Base-by-base conservation (phyloP, 352 stramenopile genomes). In the Phytophthora tentaculata region DNA sequence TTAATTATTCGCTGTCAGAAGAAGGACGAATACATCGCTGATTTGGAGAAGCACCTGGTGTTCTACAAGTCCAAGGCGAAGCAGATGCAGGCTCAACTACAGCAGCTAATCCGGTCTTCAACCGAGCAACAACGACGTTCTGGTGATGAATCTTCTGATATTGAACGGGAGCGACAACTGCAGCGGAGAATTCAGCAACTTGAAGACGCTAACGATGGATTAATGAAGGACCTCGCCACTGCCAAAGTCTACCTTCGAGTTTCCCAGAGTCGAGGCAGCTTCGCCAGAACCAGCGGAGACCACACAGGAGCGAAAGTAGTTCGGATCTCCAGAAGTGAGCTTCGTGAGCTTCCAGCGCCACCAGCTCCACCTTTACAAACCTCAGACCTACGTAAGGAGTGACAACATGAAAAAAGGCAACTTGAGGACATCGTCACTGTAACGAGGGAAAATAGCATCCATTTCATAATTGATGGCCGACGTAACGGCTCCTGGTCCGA, bases 1-100 rank as follows among this genome's bases (percentile, higher is more conserved):
- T 49, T 95, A 22, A 86, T 91, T 13, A 74, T 88, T 6, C 81
- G 74, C 19, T 83, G 68, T 32, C 81, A 91, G 63, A 91, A 92
- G 71, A 92, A 95, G 61, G 83, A 92, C 70, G 85, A 90, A 65
- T 95, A 94, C 74, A 94, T 95, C 16, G 73, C 77, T 0, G 86
- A 91, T 14, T 62, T 94, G 19, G 88, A 95, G 64, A 95, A 93
- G 60, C 86, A 95, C 67, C 29, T 95, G 5, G 84, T 94, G 45
- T 91, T 95, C 55, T 95, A 93, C 83, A 94, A 95, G 58, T 82
- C 84, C 17, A 95, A 95, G 55, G 84, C 86, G 28, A 93, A 95
- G 62, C 86, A 95, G 61, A 89, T 92, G 80, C 88, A 95, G 52
- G 58, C 69, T n/a, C 88, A 95, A 67, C 61, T 95, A 14, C 83